A percentile compares a stretch with the other conserved stretches of the same genome.
These are phyloP conservation scores for Tanacetum coccineum DNA, from an alignment of 129 eudicot species.

Conservation along the genomic window DNA sequence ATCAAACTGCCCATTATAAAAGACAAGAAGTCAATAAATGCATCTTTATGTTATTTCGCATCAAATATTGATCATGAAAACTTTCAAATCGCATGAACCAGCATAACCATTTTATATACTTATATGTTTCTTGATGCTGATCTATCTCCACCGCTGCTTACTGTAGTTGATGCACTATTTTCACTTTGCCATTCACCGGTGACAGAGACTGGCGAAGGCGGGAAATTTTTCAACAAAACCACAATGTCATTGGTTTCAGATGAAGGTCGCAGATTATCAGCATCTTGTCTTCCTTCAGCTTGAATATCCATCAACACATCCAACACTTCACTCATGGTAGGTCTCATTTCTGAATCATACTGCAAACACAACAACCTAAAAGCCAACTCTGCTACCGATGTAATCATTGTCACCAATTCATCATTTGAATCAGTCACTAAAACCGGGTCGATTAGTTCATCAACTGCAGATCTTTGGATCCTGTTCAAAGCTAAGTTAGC, in stretches of 20 bases:
- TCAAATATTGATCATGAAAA: background rate
- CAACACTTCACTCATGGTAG: no score
- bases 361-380: no score
- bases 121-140: background rate
- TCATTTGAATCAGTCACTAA: slow-evolving; percentile 42
- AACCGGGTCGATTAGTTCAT: slow-evolving; percentile 56
- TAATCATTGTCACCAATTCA: no score
- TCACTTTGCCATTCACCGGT: slow-evolving; percentile 48
- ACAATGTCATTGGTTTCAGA: slow-evolving; percentile 48
- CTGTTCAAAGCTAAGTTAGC: slow-evolving; percentile 66
- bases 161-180: slow-evolving; percentile 38
- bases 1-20: background rate
- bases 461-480: slow-evolving; percentile 60
- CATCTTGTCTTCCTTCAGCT: slow-evolving; percentile 20
- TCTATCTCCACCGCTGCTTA: slow-evolving; percentile 31
- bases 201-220: slow-evolving; percentile 45
- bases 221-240: slow-evolving; percentile 35
- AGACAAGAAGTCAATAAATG: background rate
- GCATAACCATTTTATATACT: slow-evolving; percentile 1
- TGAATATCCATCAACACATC: slow-evolving; percentile 41
- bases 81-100: background rate
- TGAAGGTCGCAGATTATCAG: slow-evolving; percentile 24
- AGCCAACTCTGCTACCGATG: no score
- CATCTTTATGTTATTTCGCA: background rate
- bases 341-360: no score